Evolutionary conservation across 1,284 basidiomycete species (phyloP).

Genomic region (Ganoderma resinaceum): DNA sequence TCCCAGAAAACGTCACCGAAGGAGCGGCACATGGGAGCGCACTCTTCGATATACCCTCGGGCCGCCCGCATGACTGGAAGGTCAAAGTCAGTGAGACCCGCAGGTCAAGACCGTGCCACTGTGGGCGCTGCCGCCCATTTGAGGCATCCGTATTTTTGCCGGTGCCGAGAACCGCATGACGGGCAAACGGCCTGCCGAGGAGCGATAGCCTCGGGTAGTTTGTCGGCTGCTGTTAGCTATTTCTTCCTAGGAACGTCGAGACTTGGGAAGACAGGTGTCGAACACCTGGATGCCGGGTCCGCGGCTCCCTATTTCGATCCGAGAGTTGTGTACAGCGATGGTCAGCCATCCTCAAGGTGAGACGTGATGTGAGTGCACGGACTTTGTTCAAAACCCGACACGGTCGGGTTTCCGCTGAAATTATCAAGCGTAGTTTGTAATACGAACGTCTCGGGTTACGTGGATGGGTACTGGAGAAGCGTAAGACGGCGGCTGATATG

Average conservation of each 20-base stretch:
- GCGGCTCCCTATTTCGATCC: not conserved
- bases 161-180: not conserved
- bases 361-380: not conserved
- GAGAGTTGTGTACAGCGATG: not conserved
- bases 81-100: not conserved
- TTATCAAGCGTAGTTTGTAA: not conserved
- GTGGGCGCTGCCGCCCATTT: not conserved
- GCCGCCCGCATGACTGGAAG: not conserved
- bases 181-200: not conserved
- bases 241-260: not conserved
- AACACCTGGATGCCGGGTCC: not conserved
- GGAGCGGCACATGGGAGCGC: not conserved
- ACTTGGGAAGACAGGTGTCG: not conserved
- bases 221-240: not conserved
- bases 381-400: not conserved
- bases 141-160: not conserved
- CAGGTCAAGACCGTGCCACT: not conserved
- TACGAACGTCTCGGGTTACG: not conserved
- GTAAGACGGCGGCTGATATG: not conserved
- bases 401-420: no score
- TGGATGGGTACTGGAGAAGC: not conserved
- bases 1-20: not conserved
- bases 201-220: not conserved
- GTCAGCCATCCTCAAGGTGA: not conserved
- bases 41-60: not conserved